Evolutionary conservation across 1,284 basidiomycete species (phyloP).

Genomic region (Trametes pubescens): DNA sequence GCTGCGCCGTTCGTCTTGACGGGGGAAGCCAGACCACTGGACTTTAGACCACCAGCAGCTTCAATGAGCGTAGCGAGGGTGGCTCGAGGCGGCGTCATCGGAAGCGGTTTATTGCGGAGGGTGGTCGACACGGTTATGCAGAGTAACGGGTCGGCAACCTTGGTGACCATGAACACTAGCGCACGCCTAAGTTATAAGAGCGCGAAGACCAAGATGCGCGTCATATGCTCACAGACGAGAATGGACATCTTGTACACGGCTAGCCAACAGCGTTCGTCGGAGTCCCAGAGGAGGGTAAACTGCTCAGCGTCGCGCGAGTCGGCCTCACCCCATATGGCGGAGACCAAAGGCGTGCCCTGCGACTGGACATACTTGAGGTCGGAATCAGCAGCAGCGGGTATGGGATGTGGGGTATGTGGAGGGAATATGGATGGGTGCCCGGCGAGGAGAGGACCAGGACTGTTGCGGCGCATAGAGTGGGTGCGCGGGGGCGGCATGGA

Average conservation of each 20-base stretch:
- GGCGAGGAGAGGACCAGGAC: slow-evolving; percentile 42
- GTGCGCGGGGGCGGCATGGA: slow-evolving; percentile 37
- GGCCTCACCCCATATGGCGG: slow-evolving; percentile 76
- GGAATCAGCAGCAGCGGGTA: slow-evolving; percentile 69
- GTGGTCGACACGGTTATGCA: slow-evolving; percentile 85
- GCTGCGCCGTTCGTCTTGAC: slow-evolving; percentile 21
- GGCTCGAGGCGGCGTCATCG: slow-evolving; percentile 58
- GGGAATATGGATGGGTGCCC: slow-evolving; percentile 72
- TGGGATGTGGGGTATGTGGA: slow-evolving; percentile 78
- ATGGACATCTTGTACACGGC: slow-evolving; percentile 79
- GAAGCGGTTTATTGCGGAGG: slow-evolving; percentile 73
- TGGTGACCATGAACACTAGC: slow-evolving; percentile 77
- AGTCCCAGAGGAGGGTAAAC: slow-evolving; percentile 71
- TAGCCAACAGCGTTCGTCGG: slow-evolving; percentile 67
- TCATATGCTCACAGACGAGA: slow-evolving; percentile 70
- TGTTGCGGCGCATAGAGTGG: slow-evolving; percentile 41
- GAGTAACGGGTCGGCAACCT: slow-evolving; percentile 75
- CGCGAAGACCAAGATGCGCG: background rate
- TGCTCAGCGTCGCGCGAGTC: slow-evolving; percentile 57
- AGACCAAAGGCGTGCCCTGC: slow-evolving; percentile 77
- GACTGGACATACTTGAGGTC: slow-evolving; percentile 79
- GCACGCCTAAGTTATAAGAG: background rate
- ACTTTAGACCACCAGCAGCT: slow-evolving; percentile 44
- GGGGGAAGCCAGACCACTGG: slow-evolving; percentile 33
- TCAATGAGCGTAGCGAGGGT: slow-evolving; percentile 57